Conservation (phyloP, 805 yeast genomes). For the Yamadazyma olivae region DNA sequence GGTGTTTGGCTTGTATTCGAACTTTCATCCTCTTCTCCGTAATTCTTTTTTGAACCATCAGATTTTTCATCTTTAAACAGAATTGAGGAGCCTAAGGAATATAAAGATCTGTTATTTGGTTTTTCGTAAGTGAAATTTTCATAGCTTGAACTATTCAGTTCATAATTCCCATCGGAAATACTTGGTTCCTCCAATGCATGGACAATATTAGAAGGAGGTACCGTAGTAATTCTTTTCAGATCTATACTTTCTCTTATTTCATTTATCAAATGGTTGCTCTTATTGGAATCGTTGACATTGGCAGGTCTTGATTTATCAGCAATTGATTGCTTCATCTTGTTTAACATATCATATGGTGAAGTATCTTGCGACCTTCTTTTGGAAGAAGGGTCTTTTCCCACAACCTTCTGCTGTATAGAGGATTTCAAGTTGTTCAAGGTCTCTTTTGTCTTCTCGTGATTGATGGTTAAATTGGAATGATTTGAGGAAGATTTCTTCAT, state of each 20-base stretch:
- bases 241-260: constrained; percentile 38
- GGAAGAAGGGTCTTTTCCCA: constrained; percentile 7
- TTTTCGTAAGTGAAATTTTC: constrained; percentile 2
- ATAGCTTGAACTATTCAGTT: constrained; percentile 7
- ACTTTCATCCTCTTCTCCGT: neutral
- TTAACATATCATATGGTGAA: constrained; percentile 23
- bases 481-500: constrained; percentile 8
- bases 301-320: constrained; percentile 16
- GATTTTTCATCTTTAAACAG: constrained; percentile 2
- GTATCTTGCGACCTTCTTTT: constrained; percentile 10
- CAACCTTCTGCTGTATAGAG: constrained; percentile 7
- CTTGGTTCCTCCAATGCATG: constrained; percentile 5
- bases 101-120: constrained; percentile 5
- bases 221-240: constrained; percentile 25
- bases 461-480: constrained; percentile 11
- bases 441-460: constrained; percentile 12
- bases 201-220: constrained; percentile 1
- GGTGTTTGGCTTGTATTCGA: constrained; percentile 3
- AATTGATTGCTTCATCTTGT: constrained; percentile 22
- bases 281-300: constrained; percentile 2
- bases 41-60: neutral
- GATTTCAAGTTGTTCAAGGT: constrained; percentile 10
- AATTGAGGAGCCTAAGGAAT: constrained; percentile 8
- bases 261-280: constrained; percentile 11
- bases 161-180: constrained; percentile 6